Base-by-base conservation (phyloP, 139 green algal species). In the Chlamydomonas applanata region DNA sequence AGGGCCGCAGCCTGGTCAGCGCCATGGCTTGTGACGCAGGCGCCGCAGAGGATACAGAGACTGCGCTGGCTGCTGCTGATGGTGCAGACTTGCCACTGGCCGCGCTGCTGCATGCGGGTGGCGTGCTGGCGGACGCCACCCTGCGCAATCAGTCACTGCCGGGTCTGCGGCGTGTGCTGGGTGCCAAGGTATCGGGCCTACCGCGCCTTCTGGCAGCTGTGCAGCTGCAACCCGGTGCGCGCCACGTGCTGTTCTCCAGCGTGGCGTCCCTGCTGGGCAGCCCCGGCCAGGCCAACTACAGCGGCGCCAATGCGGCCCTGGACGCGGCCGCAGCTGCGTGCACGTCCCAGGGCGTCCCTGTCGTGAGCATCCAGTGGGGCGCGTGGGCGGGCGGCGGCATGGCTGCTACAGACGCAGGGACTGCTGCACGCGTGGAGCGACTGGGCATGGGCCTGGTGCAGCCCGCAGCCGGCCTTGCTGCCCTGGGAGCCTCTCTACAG, bases 241-340 rank as follows among this genome's bases (percentile, higher is more conserved):
- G 27, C 1, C 40, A 75, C 34, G 76, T 93, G 40, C 68, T 89
- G 0, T 95, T 93, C 82, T 91, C 84, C 40, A 91, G 83, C 9
- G 68, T 91, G 5, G 80, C 89, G 7, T 86, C 88, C 0, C 74
- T 93, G 33, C 74, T 95, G 5, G 90, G 90, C 24, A 85, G 61
- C 76, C 85, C 91, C 14, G 91, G 91, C 25, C 91, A 96, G 78
- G 76, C 83, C 67, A 93, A 91, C 78, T 96, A 96, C 71, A 74
- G 72, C 59, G 89, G 85, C 13, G 91, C 91, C 4, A 96, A 96
- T 54, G 81, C 88, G 3, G 74, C 77, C 4, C 78, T 96, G 44
- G 88, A 95, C 56, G 72, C 60, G 0, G 71, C 57, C 22, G 83
- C 87, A 2, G 32, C 52, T 1, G 4, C 16, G 14, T 33, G 64